phyloP scores from a whole-genome alignment of 2,329 filamentous ascomycete species.

The Cladosporium sp. region DNA sequence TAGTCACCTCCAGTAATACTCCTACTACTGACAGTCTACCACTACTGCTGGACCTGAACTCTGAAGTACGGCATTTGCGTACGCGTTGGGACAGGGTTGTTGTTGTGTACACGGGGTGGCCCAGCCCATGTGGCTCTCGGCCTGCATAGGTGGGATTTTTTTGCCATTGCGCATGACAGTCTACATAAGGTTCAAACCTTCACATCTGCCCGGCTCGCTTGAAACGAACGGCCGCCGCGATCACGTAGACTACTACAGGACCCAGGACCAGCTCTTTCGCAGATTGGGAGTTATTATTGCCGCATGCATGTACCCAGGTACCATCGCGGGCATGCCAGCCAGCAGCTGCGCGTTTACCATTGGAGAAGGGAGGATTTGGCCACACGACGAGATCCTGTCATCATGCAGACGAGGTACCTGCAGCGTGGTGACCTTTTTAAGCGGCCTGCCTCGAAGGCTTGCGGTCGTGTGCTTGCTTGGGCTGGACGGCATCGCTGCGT shows the following conservation, averaged over 20 bases:
- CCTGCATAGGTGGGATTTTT: constrained; percentile 5
- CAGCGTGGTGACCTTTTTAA: constrained; percentile 11
- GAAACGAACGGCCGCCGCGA: constrained; percentile 8
- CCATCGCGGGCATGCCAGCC: neutral
- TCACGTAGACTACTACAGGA: neutral
- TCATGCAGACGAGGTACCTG: constrained; percentile 17
- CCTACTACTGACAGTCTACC: neutral
- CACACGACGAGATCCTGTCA: constrained; percentile 15
- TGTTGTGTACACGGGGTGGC: neutral
- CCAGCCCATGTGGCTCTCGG: constrained; percentile 6
- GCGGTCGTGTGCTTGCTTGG: constrained; percentile 8
- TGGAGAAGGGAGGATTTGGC: neutral
- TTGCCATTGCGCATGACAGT: constrained; percentile 15
- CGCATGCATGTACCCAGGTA: constrained; percentile 14
- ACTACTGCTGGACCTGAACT: neutral
- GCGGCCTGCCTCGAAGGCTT: constrained; percentile 4
- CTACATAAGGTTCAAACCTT: constrained; percentile 19
- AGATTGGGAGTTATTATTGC: constrained; percentile 9
- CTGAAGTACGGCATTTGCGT: constrained; percentile 1
- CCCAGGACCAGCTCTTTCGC: neutral
- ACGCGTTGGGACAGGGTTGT: constrained; percentile 16
- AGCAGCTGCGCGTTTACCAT: neutral
- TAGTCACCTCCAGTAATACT: constrained; percentile 1
- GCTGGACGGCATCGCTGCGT: neutral
- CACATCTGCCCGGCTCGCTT: constrained; percentile 15